Evolutionary conservation across 2,329 filamentous ascomycete genomes (phyloP), one percentile per base, ranked within the genome.

Genomic region (Trichoderma hamatum): DNA sequence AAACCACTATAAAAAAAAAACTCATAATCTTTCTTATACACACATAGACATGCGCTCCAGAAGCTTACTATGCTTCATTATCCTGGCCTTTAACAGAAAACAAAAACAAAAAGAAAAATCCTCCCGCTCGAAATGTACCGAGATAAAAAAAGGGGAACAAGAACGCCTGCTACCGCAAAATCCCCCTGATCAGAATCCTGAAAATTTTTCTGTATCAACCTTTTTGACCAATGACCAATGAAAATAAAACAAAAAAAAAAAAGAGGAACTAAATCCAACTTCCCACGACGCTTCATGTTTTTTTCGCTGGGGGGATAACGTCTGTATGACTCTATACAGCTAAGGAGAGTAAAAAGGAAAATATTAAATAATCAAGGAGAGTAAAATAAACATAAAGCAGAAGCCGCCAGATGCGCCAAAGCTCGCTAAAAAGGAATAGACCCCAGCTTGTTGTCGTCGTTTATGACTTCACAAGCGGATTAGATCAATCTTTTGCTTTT

Each of bases 181-280:
- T 30, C 34, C 51, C 55, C 51, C 39, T 26, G 14, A 52, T 39
- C 49, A 34, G 46, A 43, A 58, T 55, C 64, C 58, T 60, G 54
- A 59, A 66, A 60, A 10, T 24, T 67, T 67, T 70, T 67, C 56
- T 69, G 68, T 69, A 69, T 69, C 61, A 66, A 66, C 68, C 68
- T 65, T 49, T 49, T 49, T 69, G 68, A 34, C 46, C 68, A 21
- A 43, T 67, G 46, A 56, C 39, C 32, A 55, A 65, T 30, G 26
- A 51, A 28, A 28, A 30, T n/a, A 55, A 54, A 43, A 4, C 28
- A n/a, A 34, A 24, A 21, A 60, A n/a, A 63, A 46, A 55, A 66
- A 39, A 14, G 3, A 30, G 32, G 21, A 34, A 59, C 28, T 58
- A 65, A 24, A 34, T 51, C 39, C 21, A 43, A n/a, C 28, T 36